Evolutionary conservation across 352 stramenopile genomes (phyloP), one percentile per base, ranked within the genome.

Genomic region (Heterotrichella gracilis): DNA sequence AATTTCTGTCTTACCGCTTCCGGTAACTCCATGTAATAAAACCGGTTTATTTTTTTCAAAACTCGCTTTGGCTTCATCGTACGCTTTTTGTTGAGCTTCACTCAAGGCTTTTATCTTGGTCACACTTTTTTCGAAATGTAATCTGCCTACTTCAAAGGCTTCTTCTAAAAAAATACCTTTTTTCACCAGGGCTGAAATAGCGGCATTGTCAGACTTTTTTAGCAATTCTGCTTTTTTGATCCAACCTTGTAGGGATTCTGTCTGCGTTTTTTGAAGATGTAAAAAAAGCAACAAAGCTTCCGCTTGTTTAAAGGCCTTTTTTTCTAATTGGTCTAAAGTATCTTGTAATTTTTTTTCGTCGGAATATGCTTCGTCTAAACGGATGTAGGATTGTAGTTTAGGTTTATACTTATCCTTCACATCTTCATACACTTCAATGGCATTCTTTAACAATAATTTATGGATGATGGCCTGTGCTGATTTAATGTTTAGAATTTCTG

Each of bases 151-250:
- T 53, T 53, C 32, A 53, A 53, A 53, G n/a, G 9, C 9, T 53
- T 53, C 32, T 53, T 53, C 32, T 17, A 53, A n/a, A 17, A 53
- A 53, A 53, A 53, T 53, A n/a, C 9, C 9, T 53, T 53, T 53
- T 53, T 53, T 53, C 9, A 53, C 32, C 9, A 53, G 32, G n/a
- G 32, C 32, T 17, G 32, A 53, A n/a, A 53, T 53, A 9, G 32
- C n/a, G 32, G 9, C n/a, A n/a, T 9, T 53, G 9, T 53, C 32
- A 17, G 32, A 53, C n/a, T 53, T 53, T 53, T 53, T 53, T 53
- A 53, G 32, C n/a, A 53, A 53, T 53, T 53, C 32, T 53, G 32
- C n/a, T 53, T 53, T 53, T 53, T 53, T 53, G 32, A 53, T 53
- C 32, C 32, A 53, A 17, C 32, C 32, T 9, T n/a, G 9, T n/a